phyloP scores from a whole-genome alignment of 106 monocot genomes.

The Allium fistulosum region DNA sequence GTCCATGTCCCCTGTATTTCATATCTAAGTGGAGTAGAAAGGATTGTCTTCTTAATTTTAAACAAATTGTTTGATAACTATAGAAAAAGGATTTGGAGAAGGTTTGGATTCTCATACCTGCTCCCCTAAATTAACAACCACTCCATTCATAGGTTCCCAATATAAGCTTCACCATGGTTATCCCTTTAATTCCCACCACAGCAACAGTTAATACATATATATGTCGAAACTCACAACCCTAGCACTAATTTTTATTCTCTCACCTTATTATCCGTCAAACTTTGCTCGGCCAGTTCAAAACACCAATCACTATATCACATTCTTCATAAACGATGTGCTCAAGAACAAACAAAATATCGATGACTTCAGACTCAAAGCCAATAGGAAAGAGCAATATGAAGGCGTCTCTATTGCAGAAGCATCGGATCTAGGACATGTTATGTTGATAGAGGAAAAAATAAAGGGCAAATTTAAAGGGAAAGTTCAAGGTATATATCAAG shows the following conservation, averaged over 20 bases:
- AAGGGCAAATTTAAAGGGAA: conserved; percentile 17
- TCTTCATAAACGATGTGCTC: conserved; percentile 29
- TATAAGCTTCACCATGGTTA: no score
- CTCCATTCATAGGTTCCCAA: no score
- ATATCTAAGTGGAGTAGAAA: no score
- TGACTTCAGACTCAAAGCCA: neutral
- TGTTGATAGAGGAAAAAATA: conserved; percentile 31
- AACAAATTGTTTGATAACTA: no score
- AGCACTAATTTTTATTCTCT: neutral
- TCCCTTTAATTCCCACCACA: no score
- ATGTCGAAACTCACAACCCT: no score
- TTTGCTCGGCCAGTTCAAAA: neutral
- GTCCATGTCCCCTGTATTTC: no score
- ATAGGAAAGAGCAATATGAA: conserved; percentile 1
- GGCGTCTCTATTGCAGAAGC: conserved; percentile 14
- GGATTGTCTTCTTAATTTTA: no score
- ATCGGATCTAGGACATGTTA: conserved; percentile 18
- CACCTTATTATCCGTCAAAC: neutral
- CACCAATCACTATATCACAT: conserved; percentile 19
- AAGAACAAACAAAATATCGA: neutral
- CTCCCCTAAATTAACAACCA: no score
- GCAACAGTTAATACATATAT: no score
- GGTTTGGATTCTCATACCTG: no score
- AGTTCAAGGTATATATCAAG: conserved; percentile 25
- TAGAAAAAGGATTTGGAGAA: no score